phyloP scores from a whole-genome alignment of 306 rosid genomes.

The Trifolium subterraneum region DNA sequence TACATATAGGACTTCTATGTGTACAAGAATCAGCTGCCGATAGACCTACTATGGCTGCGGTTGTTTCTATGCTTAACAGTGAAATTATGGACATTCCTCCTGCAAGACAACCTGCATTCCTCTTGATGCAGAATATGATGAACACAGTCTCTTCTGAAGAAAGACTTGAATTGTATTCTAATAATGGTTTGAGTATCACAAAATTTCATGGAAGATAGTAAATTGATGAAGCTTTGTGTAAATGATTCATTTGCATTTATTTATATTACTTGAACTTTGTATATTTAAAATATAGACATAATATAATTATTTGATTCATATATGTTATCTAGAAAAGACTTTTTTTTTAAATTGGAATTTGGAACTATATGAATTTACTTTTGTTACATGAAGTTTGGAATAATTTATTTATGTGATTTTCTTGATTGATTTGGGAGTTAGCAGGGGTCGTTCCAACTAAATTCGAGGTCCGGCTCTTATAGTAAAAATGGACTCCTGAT shows the following conservation, averaged over 20 bases:
- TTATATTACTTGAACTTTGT: no score
- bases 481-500: no score
- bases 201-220: slow-evolving; percentile 8
- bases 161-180: not conserved
- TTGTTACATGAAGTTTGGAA: no score
- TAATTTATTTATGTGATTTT: no score
- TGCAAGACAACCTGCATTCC: slow-evolving; percentile 42
- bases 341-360: no score
- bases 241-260: no score
- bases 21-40: slow-evolving; percentile 45
- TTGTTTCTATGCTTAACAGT: slow-evolving; percentile 45
- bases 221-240: not conserved
- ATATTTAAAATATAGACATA: not conserved
- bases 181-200: slow-evolving; percentile 8
- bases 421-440: no score
- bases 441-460: no score
- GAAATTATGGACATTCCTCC: slow-evolving; percentile 38
- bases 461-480: no score
- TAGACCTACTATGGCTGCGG: slow-evolving; percentile 34
- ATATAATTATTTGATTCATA: not conserved
- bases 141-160: not conserved
- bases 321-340: no score
- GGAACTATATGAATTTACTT: not conserved
- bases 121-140: not conserved
- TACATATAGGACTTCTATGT: slow-evolving; percentile 47